phyloP scores from a whole-genome alignment of 1,139 yeast genomes.

The Candida tetrigidarum region DNA sequence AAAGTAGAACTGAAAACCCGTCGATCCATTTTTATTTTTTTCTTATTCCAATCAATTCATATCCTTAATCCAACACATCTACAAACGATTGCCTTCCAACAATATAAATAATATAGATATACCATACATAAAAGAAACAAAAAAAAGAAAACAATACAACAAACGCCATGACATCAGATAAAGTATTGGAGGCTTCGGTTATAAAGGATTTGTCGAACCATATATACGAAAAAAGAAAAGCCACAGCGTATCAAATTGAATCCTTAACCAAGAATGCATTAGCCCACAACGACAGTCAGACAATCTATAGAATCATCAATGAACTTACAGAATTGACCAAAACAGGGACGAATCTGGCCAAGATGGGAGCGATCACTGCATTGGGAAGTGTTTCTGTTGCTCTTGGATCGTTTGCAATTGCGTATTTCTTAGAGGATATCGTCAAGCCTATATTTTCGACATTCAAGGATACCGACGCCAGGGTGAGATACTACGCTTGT shows the following conservation, averaged over 20 bases:
- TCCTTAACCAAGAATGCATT: conserved; percentile 75
- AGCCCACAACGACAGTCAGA: conserved; percentile 66
- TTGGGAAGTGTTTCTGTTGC: conserved; percentile 55
- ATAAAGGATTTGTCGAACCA: conserved; percentile 87
- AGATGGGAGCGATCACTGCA: conserved; percentile 57
- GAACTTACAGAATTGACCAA: conserved; percentile 48
- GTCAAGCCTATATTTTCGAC: conserved; percentile 95
- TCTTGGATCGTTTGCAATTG: conserved; percentile 52
- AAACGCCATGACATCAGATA: conserved; percentile 9
- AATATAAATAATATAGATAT: no score
- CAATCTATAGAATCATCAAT: conserved; percentile 56
- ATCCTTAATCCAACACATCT: no score
- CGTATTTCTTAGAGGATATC: conserved; percentile 77
- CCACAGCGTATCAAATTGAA: conserved; percentile 92
- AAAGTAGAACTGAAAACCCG: no score
- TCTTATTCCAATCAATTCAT: background rate
- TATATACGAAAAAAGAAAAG: conserved; percentile 90
- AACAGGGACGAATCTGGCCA: conserved; percentile 47
- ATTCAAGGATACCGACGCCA: conserved; percentile 95
- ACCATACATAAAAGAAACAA: no score
- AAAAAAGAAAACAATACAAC: background rate
- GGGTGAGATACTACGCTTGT: conserved; percentile 96
- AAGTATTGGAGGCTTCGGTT: conserved; percentile 68
- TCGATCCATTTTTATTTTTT: no score
- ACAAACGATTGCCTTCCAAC: no score